Conservation (phyloP, 495 filamentous ascomycete genomes). For the Talaromyces liani region DNA sequence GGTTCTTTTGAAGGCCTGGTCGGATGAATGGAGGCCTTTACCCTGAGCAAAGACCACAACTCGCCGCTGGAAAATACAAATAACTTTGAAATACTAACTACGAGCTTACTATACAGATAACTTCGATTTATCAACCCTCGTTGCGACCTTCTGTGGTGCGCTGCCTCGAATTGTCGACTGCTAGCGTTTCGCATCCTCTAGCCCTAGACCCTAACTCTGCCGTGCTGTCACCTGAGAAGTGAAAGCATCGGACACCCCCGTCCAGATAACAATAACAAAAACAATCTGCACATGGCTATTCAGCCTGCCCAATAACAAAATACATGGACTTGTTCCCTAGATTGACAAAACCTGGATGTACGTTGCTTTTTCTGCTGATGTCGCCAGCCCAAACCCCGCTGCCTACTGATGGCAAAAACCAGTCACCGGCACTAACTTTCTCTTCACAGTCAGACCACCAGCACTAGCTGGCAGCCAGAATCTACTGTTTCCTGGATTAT, state of each 20-base stretch:
- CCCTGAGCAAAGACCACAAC: background rate
- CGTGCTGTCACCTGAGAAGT: background rate
- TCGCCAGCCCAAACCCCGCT: background rate
- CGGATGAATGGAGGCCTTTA: background rate
- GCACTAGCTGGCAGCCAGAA: background rate
- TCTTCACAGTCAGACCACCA: background rate
- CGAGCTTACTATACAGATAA: background rate
- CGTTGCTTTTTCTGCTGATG: slow-evolving; percentile 2
- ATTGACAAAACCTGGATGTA: background rate
- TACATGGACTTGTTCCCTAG: background rate
- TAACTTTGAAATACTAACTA: background rate
- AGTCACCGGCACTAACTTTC: background rate
- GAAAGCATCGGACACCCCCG: background rate
- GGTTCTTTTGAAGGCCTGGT: background rate
- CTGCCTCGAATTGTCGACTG: background rate
- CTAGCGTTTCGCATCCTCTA: background rate
- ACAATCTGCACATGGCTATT: background rate
- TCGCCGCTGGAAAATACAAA: background rate
- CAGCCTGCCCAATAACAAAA: background rate
- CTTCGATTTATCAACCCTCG: background rate
- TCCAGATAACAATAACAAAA: background rate
- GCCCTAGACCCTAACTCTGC: slow-evolving; percentile 10
- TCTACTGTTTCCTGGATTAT: background rate
- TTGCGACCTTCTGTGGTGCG: background rate
- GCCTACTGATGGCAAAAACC: background rate